These are phyloP conservation scores for Chlamydomonas sp. DNA, from an alignment of 139 green algal genomes.

Conservation along the genomic window DNA sequence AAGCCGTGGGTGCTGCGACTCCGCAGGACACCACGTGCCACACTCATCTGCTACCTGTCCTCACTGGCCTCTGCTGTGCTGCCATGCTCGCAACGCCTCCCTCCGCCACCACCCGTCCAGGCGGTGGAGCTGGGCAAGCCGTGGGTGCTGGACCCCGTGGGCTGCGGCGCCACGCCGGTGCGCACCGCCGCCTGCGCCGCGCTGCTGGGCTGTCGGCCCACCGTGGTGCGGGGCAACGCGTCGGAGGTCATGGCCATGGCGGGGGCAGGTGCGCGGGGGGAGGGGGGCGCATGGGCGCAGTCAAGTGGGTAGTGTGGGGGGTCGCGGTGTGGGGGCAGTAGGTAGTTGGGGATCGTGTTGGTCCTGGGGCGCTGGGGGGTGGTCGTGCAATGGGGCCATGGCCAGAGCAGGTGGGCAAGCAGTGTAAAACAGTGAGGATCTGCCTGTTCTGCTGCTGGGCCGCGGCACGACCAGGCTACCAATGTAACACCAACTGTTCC, in stretches of 20 bases:
- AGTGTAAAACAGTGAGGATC: too few relatives aligned
- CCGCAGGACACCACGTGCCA: neutral
- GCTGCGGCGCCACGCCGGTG: constrained; percentile 76
- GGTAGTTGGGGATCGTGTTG: neutral
- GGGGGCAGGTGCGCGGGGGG: constrained; percentile 49
- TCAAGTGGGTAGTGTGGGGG: too few relatives aligned
- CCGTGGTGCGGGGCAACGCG: constrained; percentile 81
- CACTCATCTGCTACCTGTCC: neutral
- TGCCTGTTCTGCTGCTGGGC: too few relatives aligned
- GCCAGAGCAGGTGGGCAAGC: too few relatives aligned
- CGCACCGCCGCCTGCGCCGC: constrained; percentile 65
- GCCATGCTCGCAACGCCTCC: neutral
- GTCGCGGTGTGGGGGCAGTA: too few relatives aligned
- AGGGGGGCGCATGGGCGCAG: neutral
- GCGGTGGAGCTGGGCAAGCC: constrained; percentile 68
- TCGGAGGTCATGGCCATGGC: constrained; percentile 82
- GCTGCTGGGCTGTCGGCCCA: constrained; percentile 67
- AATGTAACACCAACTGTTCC: too few relatives aligned
- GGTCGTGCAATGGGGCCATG: too few relatives aligned
- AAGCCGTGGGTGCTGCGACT: too few relatives aligned
- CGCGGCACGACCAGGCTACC: too few relatives aligned
- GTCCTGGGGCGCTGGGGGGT: too few relatives aligned
- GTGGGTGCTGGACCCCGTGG: constrained; percentile 90
- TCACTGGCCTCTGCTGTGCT: neutral
- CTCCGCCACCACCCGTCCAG: constrained; percentile 1